A percentile compares a stretch with the other conserved stretches of the same genome.
phyloP scores from a whole-genome alignment of 139 green algal species.

The Yamagishiella unicocca region DNA sequence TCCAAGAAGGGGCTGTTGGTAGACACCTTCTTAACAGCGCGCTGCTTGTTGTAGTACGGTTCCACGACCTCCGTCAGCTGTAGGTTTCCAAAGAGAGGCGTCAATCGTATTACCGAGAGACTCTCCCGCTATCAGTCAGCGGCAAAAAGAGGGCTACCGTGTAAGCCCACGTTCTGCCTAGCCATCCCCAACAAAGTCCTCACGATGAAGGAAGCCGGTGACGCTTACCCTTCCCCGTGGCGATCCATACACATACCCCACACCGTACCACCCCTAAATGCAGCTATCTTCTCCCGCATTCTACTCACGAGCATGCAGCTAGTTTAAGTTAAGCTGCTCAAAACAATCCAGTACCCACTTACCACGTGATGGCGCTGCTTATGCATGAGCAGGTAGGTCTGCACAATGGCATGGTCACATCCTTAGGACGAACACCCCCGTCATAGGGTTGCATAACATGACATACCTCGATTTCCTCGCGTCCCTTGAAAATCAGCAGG shows the following conservation, averaged over 20 bases:
- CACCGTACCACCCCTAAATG: too few species aligned
- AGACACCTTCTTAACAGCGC: conserved; percentile 1
- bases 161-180: too few species aligned
- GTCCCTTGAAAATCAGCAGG: conserved; percentile 88
- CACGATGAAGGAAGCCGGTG: too few species aligned
- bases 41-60: conserved; percentile 45
- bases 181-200: too few species aligned
- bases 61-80: conserved; percentile 34
- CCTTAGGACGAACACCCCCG: neutral
- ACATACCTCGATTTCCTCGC: conserved; percentile 88
- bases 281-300: too few species aligned
- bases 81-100: neutral
- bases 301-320: too few species aligned
- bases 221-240: too few species aligned
- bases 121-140: too few species aligned
- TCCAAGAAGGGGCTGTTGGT: conserved; percentile 53
- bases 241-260: too few species aligned
- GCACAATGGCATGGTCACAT: too few species aligned
- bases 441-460: neutral
- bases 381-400: conserved; percentile 87
- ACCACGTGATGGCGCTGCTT: conserved; percentile 91
- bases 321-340: too few species aligned
- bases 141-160: too few species aligned
- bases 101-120: neutral
- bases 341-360: conserved; percentile 31